A percentile compares a stretch with the other conserved stretches of the same genome.
Evolutionary conservation across 2,329 filamentous ascomycete species (phyloP).

Genomic region (Colletotrichum nymphaeae): DNA sequence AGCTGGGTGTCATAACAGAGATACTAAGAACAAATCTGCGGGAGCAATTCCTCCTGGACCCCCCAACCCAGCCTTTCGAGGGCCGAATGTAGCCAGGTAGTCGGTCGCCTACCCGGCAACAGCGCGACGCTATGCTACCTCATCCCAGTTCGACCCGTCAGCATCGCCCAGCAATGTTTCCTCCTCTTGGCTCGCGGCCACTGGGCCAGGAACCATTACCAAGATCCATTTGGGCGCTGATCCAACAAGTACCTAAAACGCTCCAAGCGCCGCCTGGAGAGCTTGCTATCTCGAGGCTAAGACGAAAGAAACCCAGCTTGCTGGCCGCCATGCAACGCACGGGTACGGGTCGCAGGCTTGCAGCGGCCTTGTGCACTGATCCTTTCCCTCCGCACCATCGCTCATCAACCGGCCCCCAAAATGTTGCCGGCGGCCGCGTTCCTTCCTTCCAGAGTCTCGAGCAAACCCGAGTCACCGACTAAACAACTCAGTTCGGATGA

Average conservation of each 20-base stretch:
- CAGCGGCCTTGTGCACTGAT: constrained; percentile 21
- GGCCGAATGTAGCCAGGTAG: not conserved
- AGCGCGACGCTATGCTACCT: not conserved
- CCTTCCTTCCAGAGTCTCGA: not conserved
- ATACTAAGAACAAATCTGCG: not conserved
- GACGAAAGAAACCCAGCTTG: constrained; percentile 11
- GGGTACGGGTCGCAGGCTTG: constrained; percentile 1
- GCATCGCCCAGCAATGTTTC: not conserved
- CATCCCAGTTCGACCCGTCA: not conserved
- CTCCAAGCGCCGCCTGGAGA: constrained; percentile 5
- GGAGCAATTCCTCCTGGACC: not conserved
- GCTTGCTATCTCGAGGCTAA: not conserved
- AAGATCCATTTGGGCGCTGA: constrained; percentile 16
- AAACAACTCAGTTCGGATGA: constrained; percentile 15
- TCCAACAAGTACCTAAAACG: not conserved
- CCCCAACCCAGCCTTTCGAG: not conserved
- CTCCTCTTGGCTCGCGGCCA: not conserved
- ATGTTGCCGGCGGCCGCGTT: not conserved
- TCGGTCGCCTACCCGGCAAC: not conserved
- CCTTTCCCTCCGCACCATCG: constrained; percentile 2
- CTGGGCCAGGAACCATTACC: not conserved
- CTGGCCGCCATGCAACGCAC: constrained; percentile 23
- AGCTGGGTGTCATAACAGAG: not conserved
- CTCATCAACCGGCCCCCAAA: not conserved
- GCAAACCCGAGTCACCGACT: constrained; percentile 11